A percentile compares a stretch with the other conserved stretches of the same genome.
These are phyloP conservation scores for Cutaneotrichosporon daszewskae DNA, from an alignment of 1,284 basidiomycete species.

Conservation along the genomic window DNA sequence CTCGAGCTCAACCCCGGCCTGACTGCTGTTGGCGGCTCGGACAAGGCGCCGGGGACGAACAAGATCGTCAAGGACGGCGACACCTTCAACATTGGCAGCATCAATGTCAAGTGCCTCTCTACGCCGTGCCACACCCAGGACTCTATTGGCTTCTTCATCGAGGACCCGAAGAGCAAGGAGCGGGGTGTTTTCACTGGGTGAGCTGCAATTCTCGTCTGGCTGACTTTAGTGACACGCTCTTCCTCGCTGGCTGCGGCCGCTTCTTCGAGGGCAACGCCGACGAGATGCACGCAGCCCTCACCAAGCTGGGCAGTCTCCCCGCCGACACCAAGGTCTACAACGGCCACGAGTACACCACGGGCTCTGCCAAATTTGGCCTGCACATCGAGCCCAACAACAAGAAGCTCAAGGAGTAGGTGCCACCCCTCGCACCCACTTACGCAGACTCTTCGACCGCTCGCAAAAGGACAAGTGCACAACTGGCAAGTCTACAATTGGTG, in stretches of 20 bases:
- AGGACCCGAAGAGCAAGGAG: conserved; percentile 58
- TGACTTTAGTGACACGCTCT: conserved; percentile 70
- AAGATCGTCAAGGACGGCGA: conserved; percentile 71
- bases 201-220: conserved; percentile 12
- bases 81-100: conserved; percentile 65
- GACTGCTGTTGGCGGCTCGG: conserved; percentile 79
- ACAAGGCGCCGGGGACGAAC: conserved; percentile 62
- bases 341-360: conserved; percentile 86
- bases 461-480: conserved; percentile 41
- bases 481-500: conserved; percentile 50
- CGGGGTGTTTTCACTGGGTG: conserved; percentile 80
- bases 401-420: conserved; percentile 35
- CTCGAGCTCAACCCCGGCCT: conserved; percentile 53
- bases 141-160: conserved; percentile 84
- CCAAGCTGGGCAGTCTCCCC: conserved; percentile 70
- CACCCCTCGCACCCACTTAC: background rate
- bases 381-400: conserved; percentile 42
- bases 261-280: conserved; percentile 84
- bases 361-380: conserved; percentile 51
- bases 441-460: conserved; percentile 34
- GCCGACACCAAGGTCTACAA: conserved; percentile 76
- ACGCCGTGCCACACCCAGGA: conserved; percentile 97
- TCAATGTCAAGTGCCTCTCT: conserved; percentile 72
- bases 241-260: conserved; percentile 88
- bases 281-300: conserved; percentile 78